Evolutionary conservation across 2,329 filamentous ascomycete genomes (phyloP).

Genomic region (Coleophoma cylindrospora): DNA sequence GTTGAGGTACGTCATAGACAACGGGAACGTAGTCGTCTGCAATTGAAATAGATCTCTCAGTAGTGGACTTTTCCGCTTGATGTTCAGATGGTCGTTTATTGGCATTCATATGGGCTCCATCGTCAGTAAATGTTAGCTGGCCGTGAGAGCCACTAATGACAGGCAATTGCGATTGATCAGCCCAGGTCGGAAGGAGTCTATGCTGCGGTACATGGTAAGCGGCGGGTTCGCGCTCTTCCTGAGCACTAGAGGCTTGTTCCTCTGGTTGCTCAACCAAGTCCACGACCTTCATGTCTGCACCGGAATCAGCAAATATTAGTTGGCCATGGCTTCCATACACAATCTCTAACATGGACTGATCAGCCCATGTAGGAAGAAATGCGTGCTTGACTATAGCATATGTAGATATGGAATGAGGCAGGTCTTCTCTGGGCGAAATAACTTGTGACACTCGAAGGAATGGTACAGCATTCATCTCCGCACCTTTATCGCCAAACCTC

Average conservation of each 20-base stretch:
- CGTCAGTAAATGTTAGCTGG: background rate
- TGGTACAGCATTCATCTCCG: background rate
- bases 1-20: background rate
- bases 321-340: conserved; percentile 1
- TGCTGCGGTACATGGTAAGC: conserved; percentile 1
- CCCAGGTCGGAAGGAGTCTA: background rate
- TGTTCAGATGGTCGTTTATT: too few relatives aligned
- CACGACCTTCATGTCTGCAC: conserved; percentile 3
- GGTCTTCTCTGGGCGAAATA: background rate
- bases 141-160: background rate
- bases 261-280: background rate
- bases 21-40: background rate
- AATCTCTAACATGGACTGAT: conserved; percentile 1
- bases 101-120: background rate
- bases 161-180: background rate
- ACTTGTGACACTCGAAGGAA: background rate
- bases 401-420: background rate
- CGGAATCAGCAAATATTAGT: conserved; percentile 1
- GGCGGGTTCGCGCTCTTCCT: too few relatives aligned
- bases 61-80: too few relatives aligned
- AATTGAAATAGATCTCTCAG: too few relatives aligned
- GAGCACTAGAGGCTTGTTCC: too few relatives aligned
- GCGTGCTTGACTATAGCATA: background rate
- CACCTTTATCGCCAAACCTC: background rate
- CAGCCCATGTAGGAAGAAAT: conserved; percentile 2